phyloP scores from a whole-genome alignment of 768 basidiomycete species.

The Asterophora lycoperdoides region DNA sequence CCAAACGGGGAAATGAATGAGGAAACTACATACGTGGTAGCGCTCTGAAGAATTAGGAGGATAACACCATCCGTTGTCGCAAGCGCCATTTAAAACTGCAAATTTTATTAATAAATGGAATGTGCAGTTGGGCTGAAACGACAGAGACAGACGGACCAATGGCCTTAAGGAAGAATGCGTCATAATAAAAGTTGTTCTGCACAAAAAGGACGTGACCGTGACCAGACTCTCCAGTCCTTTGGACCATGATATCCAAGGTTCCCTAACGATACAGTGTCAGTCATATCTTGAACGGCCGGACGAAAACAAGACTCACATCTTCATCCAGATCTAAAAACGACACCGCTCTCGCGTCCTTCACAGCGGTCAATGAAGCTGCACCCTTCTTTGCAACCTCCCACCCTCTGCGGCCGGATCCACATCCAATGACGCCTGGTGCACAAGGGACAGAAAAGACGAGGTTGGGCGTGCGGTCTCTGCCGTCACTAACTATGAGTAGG shows the following conservation, averaged over 20 bases:
- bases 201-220: constrained; percentile 69
- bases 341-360: constrained; percentile 76
- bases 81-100: constrained; percentile 89
- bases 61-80: constrained; percentile 76
- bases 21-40: constrained; percentile 65
- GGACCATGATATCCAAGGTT: constrained; percentile 84
- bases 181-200: constrained; percentile 97
- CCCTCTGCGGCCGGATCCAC: constrained; percentile 58
- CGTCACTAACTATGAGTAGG: constrained; percentile 49
- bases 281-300: background rate
- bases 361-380: constrained; percentile 52
- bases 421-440: constrained; percentile 49
- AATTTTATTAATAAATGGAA: constrained; percentile 1
- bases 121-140: background rate
- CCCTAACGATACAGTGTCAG: constrained; percentile 50
- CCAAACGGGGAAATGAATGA: constrained; percentile 3
- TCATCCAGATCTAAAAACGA: constrained; percentile 93
- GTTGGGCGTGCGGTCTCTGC: constrained; percentile 48
- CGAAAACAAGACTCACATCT: constrained; percentile 57
- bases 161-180: constrained; percentile 98
- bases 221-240: constrained; percentile 68
- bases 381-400: constrained; percentile 57
- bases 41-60: constrained; percentile 50
- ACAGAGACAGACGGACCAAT: constrained; percentile 54
- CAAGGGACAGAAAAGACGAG: constrained; percentile 67